Percentiles rank a stretch among this genome's conserved stretches.
These are phyloP conservation scores for Ceratobasidium papillatum DNA, from an alignment of 1,284 basidiomycete species.

Conservation along the genomic window DNA sequence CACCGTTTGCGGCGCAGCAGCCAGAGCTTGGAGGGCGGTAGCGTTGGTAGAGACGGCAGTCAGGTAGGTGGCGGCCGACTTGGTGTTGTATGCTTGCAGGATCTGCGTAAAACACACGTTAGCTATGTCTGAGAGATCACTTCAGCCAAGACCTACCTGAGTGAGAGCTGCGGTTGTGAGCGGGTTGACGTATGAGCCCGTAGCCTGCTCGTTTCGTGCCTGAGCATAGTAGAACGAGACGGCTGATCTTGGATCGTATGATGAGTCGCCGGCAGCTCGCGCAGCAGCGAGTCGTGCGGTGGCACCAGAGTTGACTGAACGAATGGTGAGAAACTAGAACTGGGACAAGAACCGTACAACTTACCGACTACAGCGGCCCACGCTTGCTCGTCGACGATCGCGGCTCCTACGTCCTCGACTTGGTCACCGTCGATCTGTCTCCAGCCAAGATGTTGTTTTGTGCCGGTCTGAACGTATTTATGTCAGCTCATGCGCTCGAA, in stretches of 20 bases:
- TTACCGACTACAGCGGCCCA: constrained; percentile 55
- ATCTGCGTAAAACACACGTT: constrained; percentile 45
- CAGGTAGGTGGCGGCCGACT: constrained; percentile 47
- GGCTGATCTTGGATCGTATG: constrained; percentile 51
- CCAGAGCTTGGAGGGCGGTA: constrained; percentile 49
- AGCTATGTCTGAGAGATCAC: constrained; percentile 45
- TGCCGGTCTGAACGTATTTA: constrained; percentile 43
- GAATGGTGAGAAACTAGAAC: background rate
- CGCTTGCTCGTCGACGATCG: constrained; percentile 51
- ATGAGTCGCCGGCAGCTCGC: constrained; percentile 50
- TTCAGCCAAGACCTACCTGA: constrained; percentile 29
- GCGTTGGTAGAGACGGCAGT: constrained; percentile 35
- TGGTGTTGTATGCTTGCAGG: constrained; percentile 33
- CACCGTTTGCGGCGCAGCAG: constrained; percentile 56
- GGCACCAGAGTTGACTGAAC: constrained; percentile 51
- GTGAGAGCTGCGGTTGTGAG: constrained; percentile 30
- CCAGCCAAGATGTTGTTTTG: constrained; percentile 51
- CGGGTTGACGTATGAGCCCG: constrained; percentile 39
- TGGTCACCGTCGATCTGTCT: constrained; percentile 46
- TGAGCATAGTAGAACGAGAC: constrained; percentile 53
- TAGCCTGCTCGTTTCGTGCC: constrained; percentile 41
- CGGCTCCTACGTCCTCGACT: constrained; percentile 49
- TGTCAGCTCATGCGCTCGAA: background rate
- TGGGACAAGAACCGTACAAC: constrained; percentile 37
- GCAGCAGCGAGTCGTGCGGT: constrained; percentile 49